These are phyloP conservation scores for Globomyces sp. DNA, from an alignment of 371 early-diverging fungal genomes.

Conservation along the genomic window DNA sequence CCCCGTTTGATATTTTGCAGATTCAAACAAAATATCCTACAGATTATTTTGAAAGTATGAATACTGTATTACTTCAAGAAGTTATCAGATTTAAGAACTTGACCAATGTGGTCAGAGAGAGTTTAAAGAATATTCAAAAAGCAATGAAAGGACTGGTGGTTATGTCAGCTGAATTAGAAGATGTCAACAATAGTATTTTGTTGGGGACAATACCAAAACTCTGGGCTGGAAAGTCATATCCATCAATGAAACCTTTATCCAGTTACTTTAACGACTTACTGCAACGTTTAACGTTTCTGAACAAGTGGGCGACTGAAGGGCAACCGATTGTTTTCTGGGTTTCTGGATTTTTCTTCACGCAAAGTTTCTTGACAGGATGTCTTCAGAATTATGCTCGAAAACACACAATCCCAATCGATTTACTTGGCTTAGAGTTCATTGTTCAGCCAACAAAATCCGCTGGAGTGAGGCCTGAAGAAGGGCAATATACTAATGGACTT, in stretches of 20 bases:
- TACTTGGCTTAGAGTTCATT: slow-evolving; percentile 46
- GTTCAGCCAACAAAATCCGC: slow-evolving; percentile 46
- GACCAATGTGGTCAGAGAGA: slow-evolving; percentile 47
- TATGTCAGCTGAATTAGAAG: slow-evolving; percentile 56
- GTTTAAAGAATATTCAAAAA: slow-evolving; percentile 51
- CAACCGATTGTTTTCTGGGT: slow-evolving; percentile 60
- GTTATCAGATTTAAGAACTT: slow-evolving; percentile 49
- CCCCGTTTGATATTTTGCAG: slow-evolving; percentile 36
- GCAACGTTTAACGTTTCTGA: slow-evolving; percentile 44
- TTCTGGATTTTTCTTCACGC: slow-evolving; percentile 58
- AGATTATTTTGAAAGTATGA: slow-evolving; percentile 55
- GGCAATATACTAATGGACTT: slow-evolving; percentile 50
- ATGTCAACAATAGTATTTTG: slow-evolving; percentile 47
- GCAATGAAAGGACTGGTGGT: slow-evolving; percentile 59
- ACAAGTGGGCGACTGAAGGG: slow-evolving; percentile 49
- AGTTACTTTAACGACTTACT: slow-evolving; percentile 50
- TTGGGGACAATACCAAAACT: slow-evolving; percentile 47
- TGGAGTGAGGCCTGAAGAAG: slow-evolving; percentile 55
- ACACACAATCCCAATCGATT: slow-evolving; percentile 53
- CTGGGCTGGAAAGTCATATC: slow-evolving; percentile 53
- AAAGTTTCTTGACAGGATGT: slow-evolving; percentile 51
- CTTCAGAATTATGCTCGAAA: slow-evolving; percentile 58
- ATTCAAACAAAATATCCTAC: slow-evolving; percentile 48
- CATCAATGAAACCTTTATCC: slow-evolving; percentile 53
- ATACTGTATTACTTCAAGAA: slow-evolving; percentile 56